Evolutionary conservation across 2,329 filamentous ascomycete species (phyloP).

Genomic region (Exophiala spinifera): DNA sequence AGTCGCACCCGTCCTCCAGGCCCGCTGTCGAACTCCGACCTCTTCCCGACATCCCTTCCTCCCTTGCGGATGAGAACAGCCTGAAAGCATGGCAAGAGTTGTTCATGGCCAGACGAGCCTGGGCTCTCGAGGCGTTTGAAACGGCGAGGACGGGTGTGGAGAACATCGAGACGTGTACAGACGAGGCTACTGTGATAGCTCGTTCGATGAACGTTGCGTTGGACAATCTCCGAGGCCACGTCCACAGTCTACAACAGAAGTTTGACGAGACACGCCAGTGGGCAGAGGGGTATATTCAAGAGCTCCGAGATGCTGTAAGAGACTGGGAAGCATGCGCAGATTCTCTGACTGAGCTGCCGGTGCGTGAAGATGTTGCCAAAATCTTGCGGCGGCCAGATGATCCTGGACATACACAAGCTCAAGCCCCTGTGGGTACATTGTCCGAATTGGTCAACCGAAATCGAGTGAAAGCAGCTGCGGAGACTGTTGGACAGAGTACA

Average conservation of each 20-base stretch:
- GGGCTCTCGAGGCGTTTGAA: slow-evolving; percentile 69
- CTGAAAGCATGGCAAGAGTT: slow-evolving; percentile 84
- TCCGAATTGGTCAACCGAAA: slow-evolving; percentile 22
- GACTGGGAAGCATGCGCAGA: slow-evolving; percentile 41
- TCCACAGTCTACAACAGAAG: slow-evolving; percentile 43
- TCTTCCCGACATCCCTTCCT: slow-evolving; percentile 69
- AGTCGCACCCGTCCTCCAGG: slow-evolving; percentile 49
- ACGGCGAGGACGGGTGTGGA: slow-evolving; percentile 67
- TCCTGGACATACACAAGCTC: slow-evolving; percentile 1
- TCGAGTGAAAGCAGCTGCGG: slow-evolving; percentile 17
- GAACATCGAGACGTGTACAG: slow-evolving; percentile 42
- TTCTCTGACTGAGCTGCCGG: slow-evolving; percentile 41
- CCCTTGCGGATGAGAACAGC: slow-evolving; percentile 73
- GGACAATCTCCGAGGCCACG: slow-evolving; percentile 61
- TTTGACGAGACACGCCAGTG: slow-evolving; percentile 47
- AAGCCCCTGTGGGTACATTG: slow-evolving; percentile 23
- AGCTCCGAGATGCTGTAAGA: slow-evolving; percentile 43
- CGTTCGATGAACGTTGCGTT: slow-evolving; percentile 80
- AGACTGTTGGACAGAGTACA: slow-evolving; percentile 20
- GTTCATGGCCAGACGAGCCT: slow-evolving; percentile 74
- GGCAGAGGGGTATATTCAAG: slow-evolving; percentile 44
- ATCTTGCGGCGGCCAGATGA: slow-evolving; percentile 33
- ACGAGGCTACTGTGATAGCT: slow-evolving; percentile 72
- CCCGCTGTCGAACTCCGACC: slow-evolving; percentile 53
- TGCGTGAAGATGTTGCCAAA: slow-evolving; percentile 41